These are phyloP conservation scores for Trametes sanguinea DNA, from an alignment of 768 basidiomycete genomes.

Conservation along the genomic window DNA sequence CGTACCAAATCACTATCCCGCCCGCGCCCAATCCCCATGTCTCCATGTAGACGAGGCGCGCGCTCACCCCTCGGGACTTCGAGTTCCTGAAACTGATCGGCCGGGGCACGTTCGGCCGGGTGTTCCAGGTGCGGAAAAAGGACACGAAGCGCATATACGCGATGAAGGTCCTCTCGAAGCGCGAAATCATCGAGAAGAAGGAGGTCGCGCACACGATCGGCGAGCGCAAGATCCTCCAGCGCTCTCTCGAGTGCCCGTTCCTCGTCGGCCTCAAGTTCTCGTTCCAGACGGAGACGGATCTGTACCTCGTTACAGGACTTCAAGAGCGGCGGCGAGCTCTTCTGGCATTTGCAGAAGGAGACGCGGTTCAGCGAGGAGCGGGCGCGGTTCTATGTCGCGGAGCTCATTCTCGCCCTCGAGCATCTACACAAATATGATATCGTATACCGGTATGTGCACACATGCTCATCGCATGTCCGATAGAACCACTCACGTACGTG, in stretches of 20 bases:
- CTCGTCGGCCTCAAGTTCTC: constrained; percentile 97
- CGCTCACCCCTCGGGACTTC: constrained; percentile 93
- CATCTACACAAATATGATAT: constrained; percentile 98
- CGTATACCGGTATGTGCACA: constrained; percentile 71
- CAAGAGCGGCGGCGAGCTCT: constrained; percentile 97
- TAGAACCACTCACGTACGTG: not conserved
- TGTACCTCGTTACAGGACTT: constrained; percentile 98
- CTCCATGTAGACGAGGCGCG: constrained; percentile 66
- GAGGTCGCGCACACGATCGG: constrained; percentile 99
- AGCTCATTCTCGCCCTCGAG: constrained; percentile 91
- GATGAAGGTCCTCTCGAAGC: constrained; percentile 99
- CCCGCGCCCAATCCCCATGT: not conserved
- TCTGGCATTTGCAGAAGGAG: constrained; percentile 98
- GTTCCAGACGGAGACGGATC: constrained; percentile 94
- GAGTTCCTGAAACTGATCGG: constrained; percentile 99
- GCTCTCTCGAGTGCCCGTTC: constrained; percentile 92
- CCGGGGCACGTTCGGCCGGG: constrained; percentile 95
- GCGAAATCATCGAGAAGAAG: constrained; percentile 98
- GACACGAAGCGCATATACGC: constrained; percentile 99
- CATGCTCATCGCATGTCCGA: not conserved
- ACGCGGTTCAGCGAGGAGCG: constrained; percentile 92
- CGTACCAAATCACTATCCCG: not conserved
- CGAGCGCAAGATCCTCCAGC: constrained; percentile 97
- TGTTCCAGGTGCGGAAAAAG: constrained; percentile 97
- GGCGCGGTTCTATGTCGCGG: constrained; percentile 95